phyloP scores from a whole-genome alignment of 139 green algal species.

The Coccomyxa sp. region DNA sequence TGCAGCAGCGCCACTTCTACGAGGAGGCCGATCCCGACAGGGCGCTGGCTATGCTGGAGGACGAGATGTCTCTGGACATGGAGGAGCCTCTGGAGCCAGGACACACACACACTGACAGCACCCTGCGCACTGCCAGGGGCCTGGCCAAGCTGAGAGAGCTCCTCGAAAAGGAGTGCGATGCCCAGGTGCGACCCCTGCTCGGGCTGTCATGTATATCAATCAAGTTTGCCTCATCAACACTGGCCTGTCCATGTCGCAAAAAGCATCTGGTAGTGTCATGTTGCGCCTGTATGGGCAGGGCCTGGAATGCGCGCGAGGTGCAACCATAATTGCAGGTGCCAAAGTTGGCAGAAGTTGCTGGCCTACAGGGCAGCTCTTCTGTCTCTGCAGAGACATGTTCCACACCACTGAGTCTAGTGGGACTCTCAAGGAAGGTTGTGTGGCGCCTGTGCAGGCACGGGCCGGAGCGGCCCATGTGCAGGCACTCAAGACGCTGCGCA shows the following conservation, averaged over 20 bases:
- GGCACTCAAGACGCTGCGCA: not conserved
- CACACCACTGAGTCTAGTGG: no score
- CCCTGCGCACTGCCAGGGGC: not conserved
- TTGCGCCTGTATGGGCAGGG: not conserved
- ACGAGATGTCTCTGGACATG: constrained; percentile 18
- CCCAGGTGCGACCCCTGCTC: constrained; percentile 18
- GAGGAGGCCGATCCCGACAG: constrained; percentile 18
- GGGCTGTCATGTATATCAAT: not conserved
- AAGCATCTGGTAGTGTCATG: not conserved
- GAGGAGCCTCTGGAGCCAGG: not conserved
- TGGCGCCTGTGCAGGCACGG: not conserved
- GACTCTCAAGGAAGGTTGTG: no score
- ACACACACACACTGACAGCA: not conserved
- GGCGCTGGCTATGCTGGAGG: constrained; percentile 48
- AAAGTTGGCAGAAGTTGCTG: not conserved
- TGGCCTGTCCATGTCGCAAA: not conserved
- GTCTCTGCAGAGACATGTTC: no score
- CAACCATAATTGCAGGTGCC: not conserved
- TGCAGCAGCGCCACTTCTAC: constrained; percentile 17
- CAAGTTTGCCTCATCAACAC: no score
- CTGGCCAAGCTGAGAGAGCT: constrained; percentile 37
- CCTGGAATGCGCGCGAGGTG: not conserved
- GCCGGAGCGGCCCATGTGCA: not conserved
- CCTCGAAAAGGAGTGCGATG: constrained; percentile 54
- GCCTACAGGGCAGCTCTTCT: not conserved